Base-by-base conservation (phyloP, 805 yeast species). In the Wickerhamomyces strasburgensis region DNA sequence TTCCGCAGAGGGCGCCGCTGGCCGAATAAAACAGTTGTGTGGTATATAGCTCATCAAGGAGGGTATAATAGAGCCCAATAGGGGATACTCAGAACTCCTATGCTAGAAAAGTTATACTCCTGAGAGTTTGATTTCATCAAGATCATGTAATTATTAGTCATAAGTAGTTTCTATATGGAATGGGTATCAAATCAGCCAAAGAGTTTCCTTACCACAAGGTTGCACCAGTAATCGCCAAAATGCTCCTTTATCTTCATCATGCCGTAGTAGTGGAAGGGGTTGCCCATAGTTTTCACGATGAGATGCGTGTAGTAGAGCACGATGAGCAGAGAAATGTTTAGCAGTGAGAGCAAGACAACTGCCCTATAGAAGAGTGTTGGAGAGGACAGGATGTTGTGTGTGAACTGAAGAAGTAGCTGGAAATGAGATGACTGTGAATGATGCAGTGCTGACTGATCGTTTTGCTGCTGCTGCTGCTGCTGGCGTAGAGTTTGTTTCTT, bases 261-360 rank as follows among this genome's bases (percentile, higher is more conserved):
- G 25, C 25, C 25, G 25, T 21, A 21, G 25, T 21, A 21, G 25
- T 21, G 25, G 11, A 21, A 21, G 7, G 25, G 25, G 19, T 37
- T 36, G n/a, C 38, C 44, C 8, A 40, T 21, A 6, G 35, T 38
- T 3, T 24, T 31, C 28, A 21, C 34, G 3, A 41, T 41, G 14
- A 25, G 19, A 15, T 34, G 35, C 5, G 30, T 30, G 29, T 41
- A 35, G 27, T 34, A 18, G 5, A 41, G 32, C 26, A 37, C 16
- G 2, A 41, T 31, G n/a, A 25, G 19, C 13, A 37, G 34, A 10
- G 34, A 26, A 2, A 32, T 7, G 23, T 27, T 34, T 14, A 37
- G 24, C 14, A 37, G 5, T 11, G 24, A 13, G n/a, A 41, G 31
- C 16, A 41, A 19, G 13, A 41, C 16, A 11, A 41, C 33, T 1